Conservation (phyloP, 345 rosid genomes). For the Camelina neglecta region DNA sequence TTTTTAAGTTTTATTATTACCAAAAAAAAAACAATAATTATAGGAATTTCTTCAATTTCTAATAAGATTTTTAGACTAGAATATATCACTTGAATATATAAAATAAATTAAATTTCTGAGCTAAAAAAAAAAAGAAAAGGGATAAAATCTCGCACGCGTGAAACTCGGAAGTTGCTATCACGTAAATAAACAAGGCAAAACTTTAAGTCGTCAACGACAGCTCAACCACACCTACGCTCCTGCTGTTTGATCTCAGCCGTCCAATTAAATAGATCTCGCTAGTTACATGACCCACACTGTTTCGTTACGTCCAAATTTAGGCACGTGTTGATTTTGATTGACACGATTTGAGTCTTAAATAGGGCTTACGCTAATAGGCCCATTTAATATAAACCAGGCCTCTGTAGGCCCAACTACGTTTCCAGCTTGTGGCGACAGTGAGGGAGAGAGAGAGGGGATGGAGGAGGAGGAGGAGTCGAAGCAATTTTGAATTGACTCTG, state of each 20-base stretch:
- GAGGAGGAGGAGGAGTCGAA: not conserved
- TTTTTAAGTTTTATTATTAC: not conserved
- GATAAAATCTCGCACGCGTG: slow-evolving; percentile 20
- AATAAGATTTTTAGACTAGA: not conserved
- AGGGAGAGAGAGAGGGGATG: not conserved
- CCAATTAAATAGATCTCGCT: slow-evolving; percentile 8
- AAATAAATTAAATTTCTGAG: not conserved
- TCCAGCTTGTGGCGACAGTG: not conserved
- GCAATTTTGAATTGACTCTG: not conserved
- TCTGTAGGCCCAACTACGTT: slow-evolving; percentile 2
- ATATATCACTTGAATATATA: not conserved
- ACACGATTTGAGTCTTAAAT: not conserved
- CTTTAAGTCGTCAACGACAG: slow-evolving; percentile 42
- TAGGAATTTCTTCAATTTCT: not conserved
- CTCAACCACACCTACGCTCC: slow-evolving; percentile 35
- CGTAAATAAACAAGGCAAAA: slow-evolving; percentile 32
- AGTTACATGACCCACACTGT: slow-evolving; percentile 10
- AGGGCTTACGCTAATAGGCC: not conserved
- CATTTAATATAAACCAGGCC: not conserved
- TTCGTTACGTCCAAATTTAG: not conserved
- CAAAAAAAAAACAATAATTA: not conserved
- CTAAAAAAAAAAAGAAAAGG: not conserved
- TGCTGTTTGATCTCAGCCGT: slow-evolving; percentile 37
- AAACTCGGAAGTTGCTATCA: slow-evolving; percentile 44
- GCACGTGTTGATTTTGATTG: slow-evolving; percentile 18